phyloP scores from a whole-genome alignment of 352 stramenopile genomes.

The Phytophthora lateralis region DNA sequence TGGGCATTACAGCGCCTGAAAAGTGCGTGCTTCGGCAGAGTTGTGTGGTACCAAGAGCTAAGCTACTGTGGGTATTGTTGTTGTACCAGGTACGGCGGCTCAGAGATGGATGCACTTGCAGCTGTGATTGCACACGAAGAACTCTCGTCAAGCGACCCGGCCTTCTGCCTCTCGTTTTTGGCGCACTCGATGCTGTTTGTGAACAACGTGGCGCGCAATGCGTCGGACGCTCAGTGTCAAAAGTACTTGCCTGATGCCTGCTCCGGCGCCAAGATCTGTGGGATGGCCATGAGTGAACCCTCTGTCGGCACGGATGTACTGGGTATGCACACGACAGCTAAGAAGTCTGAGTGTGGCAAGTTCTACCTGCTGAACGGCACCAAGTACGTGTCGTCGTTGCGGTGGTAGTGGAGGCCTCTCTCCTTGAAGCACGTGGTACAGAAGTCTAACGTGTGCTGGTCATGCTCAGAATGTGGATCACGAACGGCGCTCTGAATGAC shows the following conservation, averaged over 20 bases:
- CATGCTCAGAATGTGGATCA: constrained; percentile 97
- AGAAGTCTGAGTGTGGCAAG: constrained; percentile 82
- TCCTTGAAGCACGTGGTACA: neutral
- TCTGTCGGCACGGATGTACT: constrained; percentile 95
- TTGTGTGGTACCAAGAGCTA: neutral
- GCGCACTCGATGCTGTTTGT: constrained; percentile 95
- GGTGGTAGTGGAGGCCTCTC: neutral
- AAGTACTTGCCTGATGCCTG: constrained; percentile 93
- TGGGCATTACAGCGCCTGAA: constrained; percentile 96
- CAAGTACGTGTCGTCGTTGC: constrained; percentile 54
- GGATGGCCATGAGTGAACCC: constrained; percentile 99
- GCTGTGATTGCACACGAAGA: constrained; percentile 96
- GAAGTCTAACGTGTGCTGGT: constrained; percentile 1
- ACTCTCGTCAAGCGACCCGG: constrained; percentile 97
- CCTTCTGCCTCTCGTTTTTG: constrained; percentile 98
- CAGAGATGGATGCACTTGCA: constrained; percentile 95
- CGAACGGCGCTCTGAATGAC: constrained; percentile 97
- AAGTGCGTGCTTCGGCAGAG: constrained; percentile 65
- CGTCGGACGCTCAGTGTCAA: constrained; percentile 83
- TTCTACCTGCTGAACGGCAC: constrained; percentile 92
- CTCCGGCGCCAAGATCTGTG: constrained; percentile 94
- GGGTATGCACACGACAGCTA: constrained; percentile 96
- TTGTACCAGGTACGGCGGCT: constrained; percentile 90
- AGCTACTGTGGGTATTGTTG: neutral
- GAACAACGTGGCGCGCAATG: constrained; percentile 93